A percentile compares a stretch with the other conserved stretches of the same genome.
phyloP scores from a whole-genome alignment of 1,139 yeast genomes.

The Scheffersomyces illinoinensis region DNA sequence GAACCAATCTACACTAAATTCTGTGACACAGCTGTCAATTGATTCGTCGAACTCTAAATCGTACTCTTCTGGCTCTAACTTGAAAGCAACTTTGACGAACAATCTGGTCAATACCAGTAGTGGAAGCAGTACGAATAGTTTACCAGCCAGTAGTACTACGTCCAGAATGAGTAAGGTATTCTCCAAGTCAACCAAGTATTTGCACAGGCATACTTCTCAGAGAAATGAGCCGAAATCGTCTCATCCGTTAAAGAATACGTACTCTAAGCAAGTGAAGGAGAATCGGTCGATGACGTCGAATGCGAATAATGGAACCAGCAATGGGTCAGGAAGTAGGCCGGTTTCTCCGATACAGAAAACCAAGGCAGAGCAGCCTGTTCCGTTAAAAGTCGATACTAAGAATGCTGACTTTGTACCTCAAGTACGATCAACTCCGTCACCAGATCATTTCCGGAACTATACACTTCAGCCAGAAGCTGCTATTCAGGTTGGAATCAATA shows the following conservation, averaged over 20 bases:
- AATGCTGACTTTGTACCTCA: slow-evolving; percentile 1
- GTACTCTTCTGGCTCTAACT: background rate
- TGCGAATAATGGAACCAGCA: slow-evolving; percentile 17
- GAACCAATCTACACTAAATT: background rate
- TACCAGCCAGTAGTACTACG: slow-evolving; percentile 11
- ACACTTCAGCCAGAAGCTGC: background rate
- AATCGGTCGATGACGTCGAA: slow-evolving; percentile 21
- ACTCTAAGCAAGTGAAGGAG: slow-evolving; percentile 36
- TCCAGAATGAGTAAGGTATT: slow-evolving; percentile 31
- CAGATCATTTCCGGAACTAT: background rate
- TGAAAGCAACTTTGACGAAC: slow-evolving; percentile 5
- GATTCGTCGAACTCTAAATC: background rate
- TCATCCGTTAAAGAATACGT: slow-evolving; percentile 26
- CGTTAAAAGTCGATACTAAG: background rate
- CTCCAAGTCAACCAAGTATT: slow-evolving; percentile 32
- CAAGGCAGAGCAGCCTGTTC: slow-evolving; percentile 2
- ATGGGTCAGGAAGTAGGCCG: slow-evolving; percentile 15
- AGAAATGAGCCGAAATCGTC: slow-evolving; percentile 11
- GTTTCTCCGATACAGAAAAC: slow-evolving; percentile 20
- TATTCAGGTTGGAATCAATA: background rate
- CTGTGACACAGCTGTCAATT: background rate
- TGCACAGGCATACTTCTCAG: slow-evolving; percentile 25
- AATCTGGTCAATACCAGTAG: slow-evolving; percentile 5
- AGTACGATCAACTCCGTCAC: background rate
- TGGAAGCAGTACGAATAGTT: slow-evolving; percentile 3